These are phyloP conservation scores for Arctium minus DNA, from an alignment of 129 eudicot species.

Conservation along the genomic window DNA sequence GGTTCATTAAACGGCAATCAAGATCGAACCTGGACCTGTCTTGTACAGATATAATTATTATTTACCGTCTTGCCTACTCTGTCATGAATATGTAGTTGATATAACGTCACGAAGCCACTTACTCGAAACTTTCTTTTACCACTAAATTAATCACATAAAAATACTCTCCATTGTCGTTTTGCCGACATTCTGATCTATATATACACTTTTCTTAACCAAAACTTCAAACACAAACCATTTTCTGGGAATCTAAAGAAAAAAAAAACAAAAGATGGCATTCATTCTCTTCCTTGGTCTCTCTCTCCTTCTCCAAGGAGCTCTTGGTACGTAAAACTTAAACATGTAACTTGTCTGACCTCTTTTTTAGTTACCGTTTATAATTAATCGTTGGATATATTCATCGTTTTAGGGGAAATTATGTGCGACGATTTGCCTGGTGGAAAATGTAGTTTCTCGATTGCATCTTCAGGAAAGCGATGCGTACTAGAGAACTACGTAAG, in stretches of 20 bases:
- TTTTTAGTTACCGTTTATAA: no score
- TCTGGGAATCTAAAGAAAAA: background rate
- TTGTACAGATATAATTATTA: no score
- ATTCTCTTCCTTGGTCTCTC: conserved; percentile 30
- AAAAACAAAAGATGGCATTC: conserved; percentile 21
- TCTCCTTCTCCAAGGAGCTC: conserved; percentile 50
- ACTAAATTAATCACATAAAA: conserved; percentile 4
- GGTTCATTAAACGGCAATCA: no score
- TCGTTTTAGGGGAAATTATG: conserved; percentile 47
- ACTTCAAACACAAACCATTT: conserved; percentile 7
- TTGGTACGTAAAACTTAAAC: conserved; percentile 15
- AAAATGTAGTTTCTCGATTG: conserved; percentile 46
- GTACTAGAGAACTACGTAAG: conserved; percentile 38
- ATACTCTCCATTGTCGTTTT: conserved; percentile 11
- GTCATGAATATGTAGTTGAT: background rate
- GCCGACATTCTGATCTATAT: background rate
- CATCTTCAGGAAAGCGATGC: conserved; percentile 63
- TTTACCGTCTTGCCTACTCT: background rate
- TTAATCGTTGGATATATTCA: no score
- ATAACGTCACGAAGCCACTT: background rate
- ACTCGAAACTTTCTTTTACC: conserved; percentile 5
- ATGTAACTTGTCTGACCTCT: background rate
- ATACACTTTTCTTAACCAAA: background rate
- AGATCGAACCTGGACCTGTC: no score
- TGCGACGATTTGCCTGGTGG: conserved; percentile 51